Base-by-base conservation (phyloP, 768 basidiomycete genomes). In the Tephrocybe sp. region DNA sequence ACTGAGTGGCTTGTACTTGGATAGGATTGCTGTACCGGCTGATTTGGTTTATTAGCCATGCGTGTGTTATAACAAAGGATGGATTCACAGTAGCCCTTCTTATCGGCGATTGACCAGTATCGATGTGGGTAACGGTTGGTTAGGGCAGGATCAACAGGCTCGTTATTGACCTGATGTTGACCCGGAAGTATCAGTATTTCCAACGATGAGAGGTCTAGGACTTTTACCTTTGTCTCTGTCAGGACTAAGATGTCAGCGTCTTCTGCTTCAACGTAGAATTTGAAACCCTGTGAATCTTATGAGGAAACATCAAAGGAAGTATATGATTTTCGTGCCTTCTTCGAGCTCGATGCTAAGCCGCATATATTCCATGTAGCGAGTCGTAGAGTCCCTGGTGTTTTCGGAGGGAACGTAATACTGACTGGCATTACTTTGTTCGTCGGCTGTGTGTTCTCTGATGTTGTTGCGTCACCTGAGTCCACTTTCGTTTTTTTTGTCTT, bases 1-100 rank as follows among this genome's bases (percentile, higher is more conserved):
- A 18, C 73, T 80, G 17, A 91, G 56, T 0, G 93, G 86, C 59
- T 91, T 78, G 61, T 78, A 57, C 62, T 93, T 94, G 1, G 87
- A 90, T 17, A 94, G 75, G 20, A 93, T 76, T 2, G 90, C 90
- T 9, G 85, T 90, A 18, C 93, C 93, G 49, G 85, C 91, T 93
- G 54, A n/a, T 28, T 28, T 20, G n/a, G 12, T 49, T 30, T 12
- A 24, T 40, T 52, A 11, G 20, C 25, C 23, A 50, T 42, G 12
- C 10, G 17, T 39, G 48, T 20, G 38, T 8, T 6, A 41, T 14
- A 14, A 21, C 20, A 4, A 21, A 21, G 8, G 12, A 6, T n/a
- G n/a, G 14, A 65, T 81, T 51, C 53, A 88, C 90, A 79, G 50
- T 94, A 92, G 11, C 84, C 80, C 70, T 93, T 93, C 68, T 88